Evolutionary conservation across 1,284 basidiomycete genomes (phyloP), one percentile per base, ranked within the genome.

Genomic region (Termitomyces sp.): DNA sequence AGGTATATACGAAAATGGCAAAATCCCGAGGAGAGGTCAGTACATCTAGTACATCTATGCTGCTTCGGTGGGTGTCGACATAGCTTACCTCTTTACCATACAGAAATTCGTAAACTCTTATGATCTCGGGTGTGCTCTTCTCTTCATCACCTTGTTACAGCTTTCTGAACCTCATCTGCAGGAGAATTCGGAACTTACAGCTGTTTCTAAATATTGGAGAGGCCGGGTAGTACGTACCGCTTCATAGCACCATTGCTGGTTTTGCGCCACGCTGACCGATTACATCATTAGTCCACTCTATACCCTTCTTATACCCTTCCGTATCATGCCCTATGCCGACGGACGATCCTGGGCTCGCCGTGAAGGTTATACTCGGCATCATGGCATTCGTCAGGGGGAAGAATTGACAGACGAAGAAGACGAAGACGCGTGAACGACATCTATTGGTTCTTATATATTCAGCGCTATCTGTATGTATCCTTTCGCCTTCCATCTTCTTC

Each of bases 71-170:
- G 46, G 3, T 55, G 15, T 21, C 43, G 36, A 43, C 30, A 52
- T 53, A 12, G 24, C 40, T 47, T 24, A 38, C 44, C 40, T 49
- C 40, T 38, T 28, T 24, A 19, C 9, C 10, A 2, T 21, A 1
- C 58, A 90, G 85, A 75, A 73, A 0, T 98, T 97, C 64, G 77
- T 92, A 17, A 98, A 98, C 65, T 94, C 90, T 6, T 98, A 94
- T 67, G 89, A 99, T 67, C 73, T 97, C 5, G 96, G 96, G 75
- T 83, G 67, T 58, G 77, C n/a, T 5, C 17, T 41, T 30, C 28
- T 33, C 34, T 45, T 13, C n/a, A 1, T 39, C 31, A 15, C 2
- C 12, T 19, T 24, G 28, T 49, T n/a, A 41, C 12, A 33, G 12
- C 7, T 47, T 19, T 2, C 30, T n/a, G 26, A 39, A 10, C 30